Percentiles rank a stretch among this genome's conserved stretches.
Evolutionary conservation across 2,329 filamentous ascomycete species (phyloP).

Genomic region (Periconia macrospinosa): DNA sequence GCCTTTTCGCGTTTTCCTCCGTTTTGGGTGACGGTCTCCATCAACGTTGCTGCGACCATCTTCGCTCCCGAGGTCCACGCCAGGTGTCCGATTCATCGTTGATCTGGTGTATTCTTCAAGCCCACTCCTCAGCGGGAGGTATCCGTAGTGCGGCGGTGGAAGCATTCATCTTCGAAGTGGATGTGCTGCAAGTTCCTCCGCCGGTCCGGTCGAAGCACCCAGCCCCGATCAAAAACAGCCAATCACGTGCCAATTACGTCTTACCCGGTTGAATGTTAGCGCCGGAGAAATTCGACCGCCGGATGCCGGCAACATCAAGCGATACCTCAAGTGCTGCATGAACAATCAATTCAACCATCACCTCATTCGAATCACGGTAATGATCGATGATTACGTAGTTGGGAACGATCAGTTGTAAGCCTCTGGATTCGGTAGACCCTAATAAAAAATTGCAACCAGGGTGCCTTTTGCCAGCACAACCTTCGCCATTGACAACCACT

Average conservation of each 20-base stretch:
- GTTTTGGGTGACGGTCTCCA: constrained; percentile 3
- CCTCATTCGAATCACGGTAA: no score
- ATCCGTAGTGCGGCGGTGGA: no score
- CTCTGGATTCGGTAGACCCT: no score
- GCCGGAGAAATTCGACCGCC: background rate
- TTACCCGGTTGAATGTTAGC: background rate
- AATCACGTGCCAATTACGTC: no score
- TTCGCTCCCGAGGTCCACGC: background rate
- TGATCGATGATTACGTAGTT: no score
- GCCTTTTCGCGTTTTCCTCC: constrained; percentile 23
- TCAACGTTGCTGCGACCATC: background rate
- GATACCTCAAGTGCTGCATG: no score
- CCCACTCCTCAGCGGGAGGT: background rate
- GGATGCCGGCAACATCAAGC: no score
- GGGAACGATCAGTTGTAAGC: no score
- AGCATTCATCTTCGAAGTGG: background rate
- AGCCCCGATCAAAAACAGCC: background rate
- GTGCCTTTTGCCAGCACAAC: no score
- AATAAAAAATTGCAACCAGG: no score
- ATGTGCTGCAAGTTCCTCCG: background rate
- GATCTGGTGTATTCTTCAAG: background rate
- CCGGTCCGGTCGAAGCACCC: background rate
- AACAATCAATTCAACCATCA: no score
- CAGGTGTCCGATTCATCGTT: background rate
- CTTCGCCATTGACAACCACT: no score